Evolutionary conservation across 1,139 yeast genomes (phyloP), one percentile per base, ranked within the genome.

Genomic region (Candida anutae): DNA sequence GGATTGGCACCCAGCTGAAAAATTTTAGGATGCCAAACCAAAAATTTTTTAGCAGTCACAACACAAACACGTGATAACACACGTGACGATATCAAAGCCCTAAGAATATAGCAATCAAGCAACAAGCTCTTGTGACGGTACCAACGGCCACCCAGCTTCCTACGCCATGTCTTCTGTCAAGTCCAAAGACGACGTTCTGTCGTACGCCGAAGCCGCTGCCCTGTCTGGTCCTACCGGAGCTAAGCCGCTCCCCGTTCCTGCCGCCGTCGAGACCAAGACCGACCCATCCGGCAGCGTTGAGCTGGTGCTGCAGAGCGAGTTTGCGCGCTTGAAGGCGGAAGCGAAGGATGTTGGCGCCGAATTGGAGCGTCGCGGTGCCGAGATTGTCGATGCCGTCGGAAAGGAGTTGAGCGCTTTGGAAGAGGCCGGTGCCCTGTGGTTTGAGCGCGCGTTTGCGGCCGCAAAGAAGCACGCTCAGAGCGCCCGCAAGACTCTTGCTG

Each of bases 191-290:
- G n/a, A n/a, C n/a, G n/a, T n/a, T n/a, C n/a, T n/a, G n/a, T n/a
- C 42, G 14, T 61, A 61, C 58, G 63, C 67, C 25, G 59, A 60
- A 30, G 67, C 62, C 31, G 68, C 65, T 34, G 58, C 58, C 28
- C 48, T 60, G 14, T 51, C 62, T 4, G 63, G 62, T 8, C 63
- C 64, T 24, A 36, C 38, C 13, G 43, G 44, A 6, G 45, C 45
- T 32, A 38, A 38, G 24, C 40, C 43, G 27, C 29, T 45, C 26
- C 63, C 64, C 22, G 35, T 38, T 28, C 50, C 51, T 9, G 44
- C 58, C 13, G 43, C 39, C 30, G 48, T 52, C 13, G 40, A 51
- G 32, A 36, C 30, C 33, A 39, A 45, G 10, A 30, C 48, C 23
- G 37, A 42, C 12, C 55, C 59, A n/a, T 32, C 40, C 6, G 61